Evolutionary conservation across 1,284 basidiomycete species (phyloP).

Genomic region (Xerocomus amazonicus): DNA sequence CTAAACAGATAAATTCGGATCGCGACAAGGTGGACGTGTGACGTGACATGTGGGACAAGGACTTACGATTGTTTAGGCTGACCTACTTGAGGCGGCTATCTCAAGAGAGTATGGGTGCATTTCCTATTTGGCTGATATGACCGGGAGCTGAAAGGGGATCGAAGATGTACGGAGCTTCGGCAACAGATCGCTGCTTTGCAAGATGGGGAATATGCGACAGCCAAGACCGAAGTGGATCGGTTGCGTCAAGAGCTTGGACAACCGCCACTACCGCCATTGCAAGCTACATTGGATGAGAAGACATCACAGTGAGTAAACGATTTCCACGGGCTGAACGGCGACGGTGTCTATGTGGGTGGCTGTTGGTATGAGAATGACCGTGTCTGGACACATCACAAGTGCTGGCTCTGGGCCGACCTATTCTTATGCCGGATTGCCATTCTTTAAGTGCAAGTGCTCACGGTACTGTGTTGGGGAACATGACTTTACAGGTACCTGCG

Average conservation of each 20-base stretch:
- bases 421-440: slow-evolving; percentile 4
- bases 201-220: slow-evolving; percentile 68
- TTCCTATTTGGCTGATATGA: slow-evolving; percentile 2
- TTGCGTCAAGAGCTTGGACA: slow-evolving; percentile 72
- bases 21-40: slow-evolving; percentile 57
- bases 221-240: slow-evolving; percentile 71
- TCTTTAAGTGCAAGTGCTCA: slow-evolving; percentile 21
- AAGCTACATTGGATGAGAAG: slow-evolving; percentile 70
- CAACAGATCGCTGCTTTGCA: slow-evolving; percentile 61
- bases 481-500: slow-evolving; percentile 29
- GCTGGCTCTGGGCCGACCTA: neutral
- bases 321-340: slow-evolving; percentile 8
- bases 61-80: slow-evolving; percentile 39
- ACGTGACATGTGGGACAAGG: slow-evolving; percentile 3
- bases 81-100: slow-evolving; percentile 48
- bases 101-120: slow-evolving; percentile 55
- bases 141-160: slow-evolving; percentile 11
- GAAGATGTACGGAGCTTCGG: slow-evolving; percentile 59
- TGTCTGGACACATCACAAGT: neutral
- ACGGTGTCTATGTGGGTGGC: too few species aligned
- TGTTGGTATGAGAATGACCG: too few species aligned
- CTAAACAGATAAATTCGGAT: slow-evolving; percentile 66
- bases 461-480: slow-evolving; percentile 7
- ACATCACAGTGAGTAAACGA: slow-evolving; percentile 54
- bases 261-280: slow-evolving; percentile 62